A percentile compares a stretch with the other conserved stretches of the same genome.
Conservation (phyloP, 345 rosid species). For the Eucalyptus cloeziana region DNA sequence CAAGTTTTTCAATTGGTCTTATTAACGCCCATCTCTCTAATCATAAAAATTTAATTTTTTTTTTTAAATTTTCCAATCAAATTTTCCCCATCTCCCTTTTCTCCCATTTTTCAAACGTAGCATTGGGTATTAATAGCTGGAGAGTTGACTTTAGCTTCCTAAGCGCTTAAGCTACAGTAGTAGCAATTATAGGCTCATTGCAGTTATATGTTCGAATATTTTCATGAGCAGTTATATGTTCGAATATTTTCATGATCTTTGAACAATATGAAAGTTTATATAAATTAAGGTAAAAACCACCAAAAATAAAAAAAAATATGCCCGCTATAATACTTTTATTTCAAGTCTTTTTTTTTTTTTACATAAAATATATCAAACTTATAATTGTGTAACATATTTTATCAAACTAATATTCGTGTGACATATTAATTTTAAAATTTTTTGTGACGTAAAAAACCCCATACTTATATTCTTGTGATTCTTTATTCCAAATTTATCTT, state of each 20-base stretch:
- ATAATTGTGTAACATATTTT: background rate
- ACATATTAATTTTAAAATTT: background rate
- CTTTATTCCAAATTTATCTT: no score
- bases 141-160: background rate
- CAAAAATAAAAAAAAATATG: no score
- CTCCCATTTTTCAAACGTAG: background rate
- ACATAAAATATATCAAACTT: no score
- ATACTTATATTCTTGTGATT: background rate
- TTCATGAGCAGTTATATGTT: background rate
- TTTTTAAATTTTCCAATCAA: background rate
- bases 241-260: background rate
- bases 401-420: background rate
- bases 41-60: no score
- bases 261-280: no score
- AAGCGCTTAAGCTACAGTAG: background rate
- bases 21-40: background rate
- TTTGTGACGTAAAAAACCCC: accelerated
- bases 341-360: background rate
- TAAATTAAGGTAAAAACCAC: no score
- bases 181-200: background rate
- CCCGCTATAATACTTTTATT: no score
- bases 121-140: background rate
- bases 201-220: background rate
- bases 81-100: background rate
- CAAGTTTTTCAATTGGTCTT: accelerated